These are phyloP conservation scores for Crithidia thermophila DNA, from an alignment of 208 protist genomes.

Conservation along the genomic window DNA sequence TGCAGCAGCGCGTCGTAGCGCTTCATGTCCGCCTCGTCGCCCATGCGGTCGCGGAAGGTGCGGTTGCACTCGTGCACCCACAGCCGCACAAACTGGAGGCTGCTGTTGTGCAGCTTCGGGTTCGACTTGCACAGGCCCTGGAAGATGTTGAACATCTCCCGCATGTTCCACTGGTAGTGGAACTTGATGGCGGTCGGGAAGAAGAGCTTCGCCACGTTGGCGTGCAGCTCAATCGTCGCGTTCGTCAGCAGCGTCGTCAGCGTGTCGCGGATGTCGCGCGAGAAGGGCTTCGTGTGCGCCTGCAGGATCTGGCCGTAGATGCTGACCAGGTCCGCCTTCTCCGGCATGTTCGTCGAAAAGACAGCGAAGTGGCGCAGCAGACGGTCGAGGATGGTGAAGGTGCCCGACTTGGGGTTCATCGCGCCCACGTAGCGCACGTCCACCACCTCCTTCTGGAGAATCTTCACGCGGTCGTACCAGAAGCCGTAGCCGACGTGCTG, in stretches of 20 bases:
- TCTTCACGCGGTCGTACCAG: conserved; percentile 98
- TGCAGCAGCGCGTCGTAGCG: conserved; percentile 90
- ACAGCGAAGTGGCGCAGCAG: conserved; percentile 97
- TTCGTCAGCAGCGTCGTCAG: conserved; percentile 90
- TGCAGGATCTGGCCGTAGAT: conserved; percentile 97
- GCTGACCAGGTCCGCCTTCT: conserved; percentile 84
- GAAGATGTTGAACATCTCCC: conserved; percentile 98
- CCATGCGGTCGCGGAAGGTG: conserved; percentile 97
- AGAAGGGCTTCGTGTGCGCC: conserved; percentile 90
- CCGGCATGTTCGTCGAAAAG: conserved; percentile 96
- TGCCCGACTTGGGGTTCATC: conserved; percentile 99
- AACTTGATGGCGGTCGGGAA: conserved; percentile 99
- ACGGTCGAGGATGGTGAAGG: conserved; percentile 97
- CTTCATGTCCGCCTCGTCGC: conserved; percentile 88
- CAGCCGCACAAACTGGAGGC: conserved; percentile 89
- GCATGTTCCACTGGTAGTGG: conserved; percentile 99
- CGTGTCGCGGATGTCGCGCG: conserved; percentile 86
- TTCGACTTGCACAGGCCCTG: conserved; percentile 93
- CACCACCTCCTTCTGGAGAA: conserved; percentile 95
- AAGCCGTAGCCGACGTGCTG: conserved; percentile 98
- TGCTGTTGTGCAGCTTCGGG: conserved; percentile 85
- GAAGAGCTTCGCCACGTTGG: conserved; percentile 92
- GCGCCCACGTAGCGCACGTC: conserved; percentile 96
- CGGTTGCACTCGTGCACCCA: conserved; percentile 97
- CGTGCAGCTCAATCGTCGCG: conserved; percentile 93